phyloP scores from a whole-genome alignment of 805 yeast species.

The Candida krabiensis region DNA sequence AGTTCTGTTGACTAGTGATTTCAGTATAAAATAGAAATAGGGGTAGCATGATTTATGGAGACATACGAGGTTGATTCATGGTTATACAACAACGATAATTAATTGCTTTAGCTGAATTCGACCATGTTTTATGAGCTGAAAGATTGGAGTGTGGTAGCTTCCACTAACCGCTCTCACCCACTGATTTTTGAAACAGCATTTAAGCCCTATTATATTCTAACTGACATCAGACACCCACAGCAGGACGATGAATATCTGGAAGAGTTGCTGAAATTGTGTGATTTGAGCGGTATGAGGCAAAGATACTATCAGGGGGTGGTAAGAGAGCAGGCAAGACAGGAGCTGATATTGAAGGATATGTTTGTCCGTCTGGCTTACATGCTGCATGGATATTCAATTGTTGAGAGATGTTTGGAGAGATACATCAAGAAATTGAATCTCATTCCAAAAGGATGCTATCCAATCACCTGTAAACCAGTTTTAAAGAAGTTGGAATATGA shows the following conservation, averaged over 20 bases:
- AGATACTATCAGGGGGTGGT: conserved; percentile 12
- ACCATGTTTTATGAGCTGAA: conserved; percentile 21
- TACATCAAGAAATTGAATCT: conserved; percentile 18
- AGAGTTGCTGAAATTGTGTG: conserved; percentile 21
- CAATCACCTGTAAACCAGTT: conserved; percentile 23
- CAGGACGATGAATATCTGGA: conserved; percentile 24
- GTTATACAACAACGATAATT: too few relatives aligned
- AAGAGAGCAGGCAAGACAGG: conserved; percentile 10
- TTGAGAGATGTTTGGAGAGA: conserved; percentile 15
- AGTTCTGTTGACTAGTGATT: background rate
- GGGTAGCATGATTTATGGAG: too few relatives aligned
- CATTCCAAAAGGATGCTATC: conserved; percentile 16
- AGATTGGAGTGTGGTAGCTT: conserved; percentile 23
- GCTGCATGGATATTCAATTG: conserved; percentile 8
- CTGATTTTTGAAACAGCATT: conserved; percentile 22
- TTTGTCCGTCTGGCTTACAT: conserved; percentile 9
- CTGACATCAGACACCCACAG: conserved; percentile 12
- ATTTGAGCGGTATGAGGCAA: conserved; percentile 25
- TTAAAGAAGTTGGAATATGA: conserved; percentile 13
- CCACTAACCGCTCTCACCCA: conserved; percentile 25
- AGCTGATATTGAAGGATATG: conserved; percentile 9
- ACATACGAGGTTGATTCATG: too few relatives aligned
- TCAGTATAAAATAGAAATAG: too few relatives aligned
- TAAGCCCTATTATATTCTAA: conserved; percentile 17
- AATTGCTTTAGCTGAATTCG: too few relatives aligned